Conservation (phyloP, 1,284 basidiomycete genomes). For the Sanghuangporus weigelae region DNA sequence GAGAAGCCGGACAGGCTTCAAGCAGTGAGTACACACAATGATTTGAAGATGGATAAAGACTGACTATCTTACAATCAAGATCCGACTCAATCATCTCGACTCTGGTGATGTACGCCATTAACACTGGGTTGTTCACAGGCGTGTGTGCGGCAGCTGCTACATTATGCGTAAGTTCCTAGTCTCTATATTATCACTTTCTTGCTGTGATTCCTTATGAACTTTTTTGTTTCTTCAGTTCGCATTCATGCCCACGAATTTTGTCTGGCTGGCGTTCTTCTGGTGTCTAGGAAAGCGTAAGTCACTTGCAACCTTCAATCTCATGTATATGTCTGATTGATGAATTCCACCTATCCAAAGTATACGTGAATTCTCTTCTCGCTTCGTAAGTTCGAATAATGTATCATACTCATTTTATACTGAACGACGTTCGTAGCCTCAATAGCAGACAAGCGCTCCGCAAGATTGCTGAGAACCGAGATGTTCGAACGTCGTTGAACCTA, state of each 20-base stretch:
- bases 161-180: slow-evolving; percentile 18
- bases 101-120: slow-evolving; percentile 30
- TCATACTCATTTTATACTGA: background rate
- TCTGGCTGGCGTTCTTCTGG: slow-evolving; percentile 31
- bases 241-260: slow-evolving; percentile 28
- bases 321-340: background rate
- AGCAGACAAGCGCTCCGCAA: slow-evolving; percentile 9
- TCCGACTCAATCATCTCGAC: slow-evolving; percentile 29
- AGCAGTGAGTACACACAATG: slow-evolving; percentile 20
- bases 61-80: slow-evolving; percentile 17
- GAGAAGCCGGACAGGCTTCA: slow-evolving; percentile 28
- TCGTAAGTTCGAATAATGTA: slow-evolving; percentile 7
- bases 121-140: slow-evolving; percentile 29
- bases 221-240: slow-evolving; percentile 21
- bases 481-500: background rate
- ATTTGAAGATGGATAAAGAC: background rate
- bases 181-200: background rate
- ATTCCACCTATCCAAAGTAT: slow-evolving; percentile 1
- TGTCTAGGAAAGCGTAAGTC: slow-evolving; percentile 29
- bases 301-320: background rate
- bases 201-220: background rate
- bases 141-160: slow-evolving; percentile 26
- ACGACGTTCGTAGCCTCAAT: slow-evolving; percentile 1
- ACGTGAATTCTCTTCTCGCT: slow-evolving; percentile 16
- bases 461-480: slow-evolving; percentile 2